These are phyloP conservation scores for Raffaelea albimanens DNA, from an alignment of 2,329 filamentous ascomycete species.

Conservation along the genomic window DNA sequence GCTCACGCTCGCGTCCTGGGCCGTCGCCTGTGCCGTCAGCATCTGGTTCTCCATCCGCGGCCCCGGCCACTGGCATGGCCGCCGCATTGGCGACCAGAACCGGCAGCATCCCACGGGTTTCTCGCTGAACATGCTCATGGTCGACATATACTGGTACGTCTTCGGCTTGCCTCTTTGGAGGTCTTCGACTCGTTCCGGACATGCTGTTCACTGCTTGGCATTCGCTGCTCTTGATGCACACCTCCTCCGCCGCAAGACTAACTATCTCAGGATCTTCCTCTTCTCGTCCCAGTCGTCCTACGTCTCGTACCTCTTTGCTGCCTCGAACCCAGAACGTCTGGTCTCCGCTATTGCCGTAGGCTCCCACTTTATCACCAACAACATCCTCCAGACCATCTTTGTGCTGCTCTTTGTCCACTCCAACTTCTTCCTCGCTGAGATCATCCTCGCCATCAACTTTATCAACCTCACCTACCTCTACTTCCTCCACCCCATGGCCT, in stretches of 20 bases:
- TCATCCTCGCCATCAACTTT: conserved; percentile 72
- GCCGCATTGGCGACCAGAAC: conserved; percentile 70
- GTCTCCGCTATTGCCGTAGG: conserved; percentile 67
- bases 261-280: conserved; percentile 62
- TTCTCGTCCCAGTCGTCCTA: conserved; percentile 71
- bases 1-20: conserved; percentile 64
- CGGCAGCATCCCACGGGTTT: conserved; percentile 60
- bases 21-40: conserved; percentile 60
- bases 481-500: conserved; percentile 65
- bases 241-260: background rate
- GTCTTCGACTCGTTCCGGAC: too few species aligned
- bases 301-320: conserved; percentile 64
- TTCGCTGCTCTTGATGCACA: too few species aligned
- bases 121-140: conserved; percentile 56
- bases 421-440: conserved; percentile 65
- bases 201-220: too few species aligned
- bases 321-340: conserved; percentile 35
- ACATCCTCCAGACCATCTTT: conserved; percentile 72
- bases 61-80: conserved; percentile 51
- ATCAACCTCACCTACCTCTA: conserved; percentile 71
- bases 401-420: conserved; percentile 73
- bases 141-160: conserved; percentile 61
- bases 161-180: conserved; percentile 23
- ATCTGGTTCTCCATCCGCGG: conserved; percentile 63
- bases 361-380: conserved; percentile 77